Evolutionary conservation across 2,329 filamentous ascomycete species (phyloP), one percentile per base, ranked within the genome.

Genomic region (Aspergillus sp.): DNA sequence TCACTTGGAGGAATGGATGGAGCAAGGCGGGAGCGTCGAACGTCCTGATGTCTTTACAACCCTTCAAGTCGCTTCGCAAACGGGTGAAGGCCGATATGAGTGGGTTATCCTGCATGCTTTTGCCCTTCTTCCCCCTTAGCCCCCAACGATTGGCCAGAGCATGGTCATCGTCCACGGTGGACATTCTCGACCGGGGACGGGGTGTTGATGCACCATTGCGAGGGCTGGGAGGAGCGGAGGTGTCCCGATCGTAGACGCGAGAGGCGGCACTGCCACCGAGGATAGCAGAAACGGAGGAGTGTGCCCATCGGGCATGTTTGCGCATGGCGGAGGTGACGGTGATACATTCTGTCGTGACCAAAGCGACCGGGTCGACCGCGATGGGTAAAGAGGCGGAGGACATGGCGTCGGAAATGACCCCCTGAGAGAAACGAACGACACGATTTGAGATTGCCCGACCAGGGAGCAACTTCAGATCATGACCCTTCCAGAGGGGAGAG

Each of bases 321-420:
- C 96, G 92, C 83, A 99, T 97, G 56, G 92, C 91, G 57, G 93
- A 97, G 13, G 94, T 97, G 76, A 99, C 93, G 43, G 92, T 93
- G 69, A 97, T 97, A 74, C 94, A 99, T 86, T 99, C 94, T 74
- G 93, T 96, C 58, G 96, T 96, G 60, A 99, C 91, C 64, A 99
- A 79, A 45, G 91, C 92, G 52, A 96, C 87, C 1, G 92, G 91
- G 66, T 96, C 90, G 61, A 96, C 88, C 41, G 92, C 90, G 57
- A 96, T 90, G 31, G 89, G 84, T 29, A 92, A 73, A 23, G 67
- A 59, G 16, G 63, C 54, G n/a, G 64, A 61, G 20, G 64, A 62
- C 69, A 71, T 71, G 47, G 58, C 64, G 59, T 29, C 11, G 23
- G 25, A 29, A 59, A 53, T 55, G 47, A 54, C 56, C 54, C 51